Conservation (phyloP, 2,329 filamentous ascomycete genomes). For the Fusarium sp. region DNA sequence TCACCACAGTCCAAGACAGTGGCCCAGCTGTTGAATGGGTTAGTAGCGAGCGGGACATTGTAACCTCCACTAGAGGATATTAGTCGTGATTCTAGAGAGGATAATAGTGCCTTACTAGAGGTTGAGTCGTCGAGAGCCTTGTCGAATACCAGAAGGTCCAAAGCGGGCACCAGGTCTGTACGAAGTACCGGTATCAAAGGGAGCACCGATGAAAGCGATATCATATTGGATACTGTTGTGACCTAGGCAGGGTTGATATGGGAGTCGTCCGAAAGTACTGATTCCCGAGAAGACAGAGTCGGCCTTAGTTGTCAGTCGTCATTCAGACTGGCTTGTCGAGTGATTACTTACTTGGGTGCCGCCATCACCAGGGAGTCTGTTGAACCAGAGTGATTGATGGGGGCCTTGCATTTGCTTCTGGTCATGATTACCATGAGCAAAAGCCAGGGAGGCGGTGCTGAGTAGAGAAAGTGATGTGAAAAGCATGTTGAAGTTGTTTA, state of each 20-base stretch:
- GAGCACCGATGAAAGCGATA: constrained; percentile 86
- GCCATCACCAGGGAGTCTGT: constrained; percentile 82
- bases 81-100: too few relatives aligned
- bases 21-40: constrained; percentile 84
- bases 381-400: constrained; percentile 83
- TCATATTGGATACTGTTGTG: constrained; percentile 79
- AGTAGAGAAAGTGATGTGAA: constrained; percentile 49
- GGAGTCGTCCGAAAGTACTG: constrained; percentile 83
- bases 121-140: constrained; percentile 86
- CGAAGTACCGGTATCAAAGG: constrained; percentile 87
- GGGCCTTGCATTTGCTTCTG: constrained; percentile 75
- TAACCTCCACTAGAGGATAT: constrained; percentile 76
- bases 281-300: constrained; percentile 92
- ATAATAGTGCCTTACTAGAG: constrained; percentile 74
- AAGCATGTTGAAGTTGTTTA: constrained; percentile 39
- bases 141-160: constrained; percentile 84
- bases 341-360: constrained; percentile 74
- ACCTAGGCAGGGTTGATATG: constrained; percentile 81
- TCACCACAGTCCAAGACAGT: constrained; percentile 86
- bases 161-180: constrained; percentile 88
- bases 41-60: constrained; percentile 82
- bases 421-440: constrained; percentile 68
- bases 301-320: constrained; percentile 62
- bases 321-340: fast-evolving
- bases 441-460: constrained; percentile 61